Evolutionary conservation across 2,329 filamentous ascomycete genomes (phyloP), one percentile per base, ranked within the genome.

Genomic region (Macrophomina tecta): DNA sequence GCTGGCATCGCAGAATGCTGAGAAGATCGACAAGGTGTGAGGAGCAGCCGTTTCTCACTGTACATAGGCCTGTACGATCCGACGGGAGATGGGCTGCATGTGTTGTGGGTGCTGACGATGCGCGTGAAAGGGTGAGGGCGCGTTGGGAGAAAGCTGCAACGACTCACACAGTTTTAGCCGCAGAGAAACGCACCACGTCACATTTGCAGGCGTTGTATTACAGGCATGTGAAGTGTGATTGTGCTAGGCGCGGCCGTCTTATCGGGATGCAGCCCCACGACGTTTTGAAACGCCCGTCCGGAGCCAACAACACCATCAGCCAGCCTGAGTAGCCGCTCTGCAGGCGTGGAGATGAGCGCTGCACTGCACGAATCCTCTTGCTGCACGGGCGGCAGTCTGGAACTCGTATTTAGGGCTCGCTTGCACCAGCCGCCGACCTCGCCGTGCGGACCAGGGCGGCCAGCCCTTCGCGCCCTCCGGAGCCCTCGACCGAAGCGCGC

Each of bases 1-100:
- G 16, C 5, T 65, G 9, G 49, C 28, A 6, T 28, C n/a, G 5
- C n/a, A 55, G 38, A 16, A 36, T 5, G 34, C 28, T 8, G 62
- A 65, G 40, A 65, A 65, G 62, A 48, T 56, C 16, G 49, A 65
- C 23, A 3, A 23, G 14, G 62, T 55, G 12, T 65, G 49, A 65
- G 28, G 34, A n/a, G 11, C 16, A 45, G 5, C 9, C 42, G 42
- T 5, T 45, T 5, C 2, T 14, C 16, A 45, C 42, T 16, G 11
- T 14, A 40, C 38, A 23, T 40, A 2, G 7, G 38, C 3, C 7
- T 9, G 38, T 40, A 14, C 38, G 38, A 2, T 4, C 8, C 38
- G 14, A 14, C 1, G 38, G 38, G 38, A 40, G 14, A 40, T 14
- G 38, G 38, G 23, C 23, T 23, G 23, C 23, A 23, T 23, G 23